Evolutionary conservation across 2,329 filamentous ascomycete species (phyloP).

Genomic region (Ophioceras dolichostomum): DNA sequence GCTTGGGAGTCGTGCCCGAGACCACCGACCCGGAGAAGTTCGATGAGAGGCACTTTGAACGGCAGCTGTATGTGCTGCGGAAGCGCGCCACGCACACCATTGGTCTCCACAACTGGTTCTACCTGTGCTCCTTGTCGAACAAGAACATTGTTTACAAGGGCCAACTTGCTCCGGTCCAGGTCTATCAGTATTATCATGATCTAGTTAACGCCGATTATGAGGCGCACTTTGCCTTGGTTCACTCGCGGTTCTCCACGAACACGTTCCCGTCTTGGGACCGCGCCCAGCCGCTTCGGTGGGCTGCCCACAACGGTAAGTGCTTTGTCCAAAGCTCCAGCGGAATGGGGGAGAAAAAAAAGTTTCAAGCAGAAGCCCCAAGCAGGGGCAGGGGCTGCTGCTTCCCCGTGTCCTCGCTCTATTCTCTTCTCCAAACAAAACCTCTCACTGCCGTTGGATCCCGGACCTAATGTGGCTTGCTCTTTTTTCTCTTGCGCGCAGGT

Average conservation of each 20-base stretch:
- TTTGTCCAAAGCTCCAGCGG: too few species aligned
- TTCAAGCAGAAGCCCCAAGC: too few species aligned
- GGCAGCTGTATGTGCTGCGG: slow-evolving; percentile 84
- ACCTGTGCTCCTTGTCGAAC: slow-evolving; percentile 91
- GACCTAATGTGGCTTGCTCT: too few species aligned
- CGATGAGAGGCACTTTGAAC: slow-evolving; percentile 78
- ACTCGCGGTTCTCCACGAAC: slow-evolving; percentile 96
- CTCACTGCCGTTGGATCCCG: too few species aligned
- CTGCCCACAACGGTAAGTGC: slow-evolving; percentile 80
- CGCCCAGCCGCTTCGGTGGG: slow-evolving; percentile 91
- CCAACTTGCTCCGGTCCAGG: slow-evolving; percentile 84
- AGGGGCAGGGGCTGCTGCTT: too few species aligned
- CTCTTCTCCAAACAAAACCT: background rate
- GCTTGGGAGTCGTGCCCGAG: slow-evolving; percentile 66
- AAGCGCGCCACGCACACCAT: slow-evolving; percentile 94
- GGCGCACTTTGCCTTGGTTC: slow-evolving; percentile 90
- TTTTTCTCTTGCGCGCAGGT: too few species aligned
- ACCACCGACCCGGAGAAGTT: slow-evolving; percentile 67
- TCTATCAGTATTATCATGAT: slow-evolving; percentile 97
- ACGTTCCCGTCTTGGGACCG: slow-evolving; percentile 98
- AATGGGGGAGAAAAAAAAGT: too few species aligned
- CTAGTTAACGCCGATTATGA: slow-evolving; percentile 95
- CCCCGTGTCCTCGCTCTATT: slow-evolving; percentile 14
- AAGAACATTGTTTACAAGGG: slow-evolving; percentile 99
- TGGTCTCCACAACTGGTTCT: slow-evolving; percentile 97